phyloP scores from a whole-genome alignment of 164 flowering plant species.

The Tinospora cordifolia region DNA sequence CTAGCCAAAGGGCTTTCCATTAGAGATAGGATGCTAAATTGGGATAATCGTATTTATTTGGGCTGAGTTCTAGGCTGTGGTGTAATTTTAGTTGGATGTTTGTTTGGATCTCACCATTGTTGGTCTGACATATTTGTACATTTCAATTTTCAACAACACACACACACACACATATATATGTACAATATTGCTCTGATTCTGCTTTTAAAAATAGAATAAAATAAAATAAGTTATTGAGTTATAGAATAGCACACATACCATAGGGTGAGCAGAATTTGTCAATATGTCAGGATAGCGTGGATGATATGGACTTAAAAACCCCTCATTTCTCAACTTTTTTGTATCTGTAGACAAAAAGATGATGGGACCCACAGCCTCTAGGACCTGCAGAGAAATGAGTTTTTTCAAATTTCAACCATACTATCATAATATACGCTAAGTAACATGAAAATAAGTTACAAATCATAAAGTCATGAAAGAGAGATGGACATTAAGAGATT shows the following conservation, averaged over 20 bases:
- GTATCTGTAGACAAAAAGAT: conserved; percentile 89
- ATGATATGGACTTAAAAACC: conserved; percentile 95
- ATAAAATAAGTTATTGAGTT: no score
- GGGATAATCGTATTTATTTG: no score
- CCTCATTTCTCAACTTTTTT: conserved; percentile 94
- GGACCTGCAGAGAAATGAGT: conserved; percentile 43
- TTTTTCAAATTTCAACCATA: neutral
- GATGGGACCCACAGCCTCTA: conserved; percentile 95
- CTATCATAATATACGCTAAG: neutral
- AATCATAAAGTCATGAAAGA: neutral
- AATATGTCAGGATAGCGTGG: conserved; percentile 98
- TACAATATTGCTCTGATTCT: no score
- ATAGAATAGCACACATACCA: conserved; percentile 39
- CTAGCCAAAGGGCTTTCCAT: no score
- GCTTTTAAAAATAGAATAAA: no score
- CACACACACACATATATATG: no score
- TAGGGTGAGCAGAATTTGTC: conserved; percentile 97
- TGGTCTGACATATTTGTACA: no score
- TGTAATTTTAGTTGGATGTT: no score
- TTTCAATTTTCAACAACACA: no score
- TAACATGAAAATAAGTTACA: neutral
- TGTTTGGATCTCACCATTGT: no score
- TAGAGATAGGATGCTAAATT: no score
- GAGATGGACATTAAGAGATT: neutral
- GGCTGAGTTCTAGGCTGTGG: no score